Evolutionary conservation across 2,329 filamentous ascomycete genomes (phyloP), one percentile per base, ranked within the genome.

Genomic region (Monosporascus sp.): DNA sequence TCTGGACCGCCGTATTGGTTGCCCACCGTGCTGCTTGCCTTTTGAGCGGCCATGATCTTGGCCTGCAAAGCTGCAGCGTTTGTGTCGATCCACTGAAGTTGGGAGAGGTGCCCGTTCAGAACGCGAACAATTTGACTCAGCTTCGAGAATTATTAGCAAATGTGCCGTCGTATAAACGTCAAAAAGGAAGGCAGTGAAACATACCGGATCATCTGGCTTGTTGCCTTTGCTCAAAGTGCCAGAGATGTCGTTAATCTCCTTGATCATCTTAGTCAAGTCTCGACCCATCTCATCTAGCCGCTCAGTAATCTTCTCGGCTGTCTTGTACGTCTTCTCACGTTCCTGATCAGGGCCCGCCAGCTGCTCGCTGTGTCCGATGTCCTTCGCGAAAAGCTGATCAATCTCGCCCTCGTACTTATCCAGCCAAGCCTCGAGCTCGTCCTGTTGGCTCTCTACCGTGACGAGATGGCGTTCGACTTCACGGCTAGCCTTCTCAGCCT

Each of bases 221-320:
- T 82, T 87, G 54, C 88, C 90, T 79, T 95, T 96, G 79, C 85
- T 93, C 60, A 99, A 75, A 24, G 86, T 90, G 51, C 89, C 82
- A n/a, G 90, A 94, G 57, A 95, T 93, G 61, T 87, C 84, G 68
- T 99, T 99, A 68, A 99, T 96, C 72, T 97, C 94, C 68, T 96
- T 92, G 63, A 99, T 96, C 91, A 99, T 97, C 73, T 90, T 93
- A 47, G 84, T 85, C 58, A 99, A 78, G 67, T 96, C 91, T 68
- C 90, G 89, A 66, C 90, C 91, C 84, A 97, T 95, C 63, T 96
- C 91, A 53, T 96, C 92, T 59, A 99, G 78, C 59, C 90, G 85
- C 67, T 96, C 90, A 11, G 90, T 90, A 59, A 97, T 80, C 71
- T 90, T 94, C 78, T 99, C 94, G 2, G 94, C 94, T 50, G 95